Evolutionary conservation across 495 filamentous ascomycete genomes (phyloP).

Genomic region (Penicillium crystallinum): DNA sequence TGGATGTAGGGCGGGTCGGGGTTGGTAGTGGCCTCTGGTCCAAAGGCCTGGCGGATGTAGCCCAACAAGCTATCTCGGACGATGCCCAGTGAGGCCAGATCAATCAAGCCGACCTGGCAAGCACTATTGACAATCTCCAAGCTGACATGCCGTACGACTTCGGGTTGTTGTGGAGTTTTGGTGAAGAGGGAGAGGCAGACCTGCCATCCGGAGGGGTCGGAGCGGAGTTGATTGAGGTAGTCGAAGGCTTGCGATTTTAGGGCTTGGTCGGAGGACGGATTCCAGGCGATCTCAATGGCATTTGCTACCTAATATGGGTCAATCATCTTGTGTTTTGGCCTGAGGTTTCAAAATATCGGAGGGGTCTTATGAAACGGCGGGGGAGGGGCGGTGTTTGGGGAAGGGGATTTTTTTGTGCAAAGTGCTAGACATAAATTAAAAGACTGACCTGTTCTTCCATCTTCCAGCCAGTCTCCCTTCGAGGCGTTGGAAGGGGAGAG

Average conservation of each 20-base stretch:
- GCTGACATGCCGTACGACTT: slow-evolving; percentile 79
- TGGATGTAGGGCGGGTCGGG: slow-evolving; percentile 72
- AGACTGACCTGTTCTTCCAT: slow-evolving; percentile 49
- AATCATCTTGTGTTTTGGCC: slow-evolving; percentile 6
- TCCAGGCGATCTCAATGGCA: slow-evolving; percentile 86
- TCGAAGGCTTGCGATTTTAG: slow-evolving; percentile 84
- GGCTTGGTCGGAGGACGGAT: slow-evolving; percentile 64
- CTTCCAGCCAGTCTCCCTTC: slow-evolving; percentile 42
- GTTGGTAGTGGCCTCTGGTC: slow-evolving; percentile 45
- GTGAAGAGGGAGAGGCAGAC: slow-evolving; percentile 81
- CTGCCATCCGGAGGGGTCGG: slow-evolving; percentile 77
- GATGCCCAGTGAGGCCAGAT: slow-evolving; percentile 58
- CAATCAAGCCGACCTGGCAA: slow-evolving; percentile 67
- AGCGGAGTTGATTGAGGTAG: slow-evolving; percentile 74
- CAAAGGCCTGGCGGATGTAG: slow-evolving; percentile 71
- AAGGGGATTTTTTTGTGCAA: slow-evolving; percentile 13
- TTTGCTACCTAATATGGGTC: slow-evolving; percentile 65
- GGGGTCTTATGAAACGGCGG: slow-evolving; percentile 16
- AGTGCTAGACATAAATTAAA: neutral
- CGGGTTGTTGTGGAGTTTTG: slow-evolving; percentile 68
- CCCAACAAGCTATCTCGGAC: slow-evolving; percentile 72
- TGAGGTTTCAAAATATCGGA: slow-evolving; percentile 9
- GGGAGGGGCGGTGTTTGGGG: slow-evolving; percentile 15
- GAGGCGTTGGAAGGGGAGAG: slow-evolving; percentile 21
- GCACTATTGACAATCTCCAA: slow-evolving; percentile 91